These are phyloP conservation scores for Vaccinium corymbosum DNA, from an alignment of 148 eudicot genomes.

Conservation along the genomic window DNA sequence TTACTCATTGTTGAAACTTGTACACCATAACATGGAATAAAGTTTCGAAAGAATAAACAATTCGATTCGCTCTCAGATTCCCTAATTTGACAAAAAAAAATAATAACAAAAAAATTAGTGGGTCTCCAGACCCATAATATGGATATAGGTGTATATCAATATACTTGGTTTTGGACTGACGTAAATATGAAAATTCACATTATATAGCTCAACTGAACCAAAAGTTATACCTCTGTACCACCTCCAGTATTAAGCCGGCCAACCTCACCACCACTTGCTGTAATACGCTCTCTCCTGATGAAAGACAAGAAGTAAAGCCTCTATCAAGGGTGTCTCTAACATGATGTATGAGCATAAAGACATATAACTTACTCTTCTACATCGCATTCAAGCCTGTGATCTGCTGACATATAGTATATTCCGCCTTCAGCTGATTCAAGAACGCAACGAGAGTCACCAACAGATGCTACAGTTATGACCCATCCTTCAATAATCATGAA, in stretches of 20 bases:
- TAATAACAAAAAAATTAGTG: no score
- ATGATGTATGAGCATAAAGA: neutral
- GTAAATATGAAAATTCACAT: neutral
- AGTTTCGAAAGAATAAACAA: neutral
- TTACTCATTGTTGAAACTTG: neutral
- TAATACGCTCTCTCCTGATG: slow-evolving; percentile 84
- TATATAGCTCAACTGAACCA: slow-evolving; percentile 8
- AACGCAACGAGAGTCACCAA: slow-evolving; percentile 91
- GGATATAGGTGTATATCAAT: neutral
- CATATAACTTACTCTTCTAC: slow-evolving; percentile 67
- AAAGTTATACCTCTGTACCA: slow-evolving; percentile 76
- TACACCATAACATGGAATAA: neutral
- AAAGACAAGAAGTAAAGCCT: slow-evolving; percentile 15
- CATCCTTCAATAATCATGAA: slow-evolving; percentile 95
- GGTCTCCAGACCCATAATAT: neutral
- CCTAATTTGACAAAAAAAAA: neutral
- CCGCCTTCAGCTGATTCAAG: slow-evolving; percentile 90
- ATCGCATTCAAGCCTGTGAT: slow-evolving; percentile 91
- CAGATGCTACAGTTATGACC: slow-evolving; percentile 87
- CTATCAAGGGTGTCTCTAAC: neutral
- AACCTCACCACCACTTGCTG: slow-evolving; percentile 95
- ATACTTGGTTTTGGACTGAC: neutral
- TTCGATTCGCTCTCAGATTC: neutral
- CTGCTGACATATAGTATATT: slow-evolving; percentile 77
- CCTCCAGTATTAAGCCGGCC: slow-evolving; percentile 98